Evolutionary conservation across 2,329 filamentous ascomycete genomes (phyloP), one percentile per base, ranked within the genome.

Genomic region (Xylaria sp.): DNA sequence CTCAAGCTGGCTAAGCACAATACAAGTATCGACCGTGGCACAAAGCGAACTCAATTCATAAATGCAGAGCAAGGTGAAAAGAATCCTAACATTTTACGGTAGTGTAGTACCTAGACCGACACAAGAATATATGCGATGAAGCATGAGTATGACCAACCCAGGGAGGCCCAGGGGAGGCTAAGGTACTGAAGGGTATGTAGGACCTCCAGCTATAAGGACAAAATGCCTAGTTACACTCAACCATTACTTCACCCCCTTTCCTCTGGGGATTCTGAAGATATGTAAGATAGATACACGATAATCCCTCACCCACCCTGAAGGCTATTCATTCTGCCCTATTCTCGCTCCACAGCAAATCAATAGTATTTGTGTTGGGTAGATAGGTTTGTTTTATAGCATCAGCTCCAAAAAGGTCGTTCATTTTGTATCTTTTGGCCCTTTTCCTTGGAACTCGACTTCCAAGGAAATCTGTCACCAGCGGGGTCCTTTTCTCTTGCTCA

Each of bases 11-110:
- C 25, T 25, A 20, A 51, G 31, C 20, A 31, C 51, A 18, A 56
- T 25, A 65, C 10, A 37, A 34, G 13, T 25, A 9, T 37, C 8
- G 1, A 46, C 39, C 15, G 20, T 12, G 23, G 8, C 13, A n/a
- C 58, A 44, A 15, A 23, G 25, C n/a, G 3, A 54, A 10, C 20
- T 3, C 20, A 54, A 46, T 8, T 7, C 23, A 6, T 23, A 54
- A 46, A 31, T 51, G 50, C 23, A 63, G 20, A 46, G 51, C 52
- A 46, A 50, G 57, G 18, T 39, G 44, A 67, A 63, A 68, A 70
- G 60, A 70, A 71, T 75, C 69, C 69, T 70, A 73, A 65, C 72
- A 75, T 73, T 73, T 64, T 62, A 64, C 34, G 57, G 25, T 58
- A 63, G 63, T 58, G 51, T 68, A 58, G 58, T 54, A 65, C 31